Base-by-base conservation (phyloP, 2,329 filamentous ascomycete species). In the Aurifilum marmelostoma region DNA sequence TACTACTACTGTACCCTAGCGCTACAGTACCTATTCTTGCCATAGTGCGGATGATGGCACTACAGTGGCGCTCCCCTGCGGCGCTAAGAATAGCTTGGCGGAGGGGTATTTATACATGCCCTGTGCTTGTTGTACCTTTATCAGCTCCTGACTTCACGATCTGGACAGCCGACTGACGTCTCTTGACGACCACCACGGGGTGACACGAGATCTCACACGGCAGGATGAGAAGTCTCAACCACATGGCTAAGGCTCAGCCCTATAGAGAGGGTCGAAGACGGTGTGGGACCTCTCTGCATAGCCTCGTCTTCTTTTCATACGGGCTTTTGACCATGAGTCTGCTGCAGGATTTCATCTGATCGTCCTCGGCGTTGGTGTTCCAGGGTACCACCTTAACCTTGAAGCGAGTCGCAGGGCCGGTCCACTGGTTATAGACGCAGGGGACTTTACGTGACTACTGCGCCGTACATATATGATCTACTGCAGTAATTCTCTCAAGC, bases 71-170 rank as follows among this genome's bases (percentile, higher is more conserved):
- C 58, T 60, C 34, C 58, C 50, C 37, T 63, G 34, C n/a, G n/a
- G n/a, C 29, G 61, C 61, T 52, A 63, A 63, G 61, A 63, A 63
- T 63, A 63, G 61, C 61, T 21, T 27, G 43, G 37, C 14, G 16
- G 43, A 47, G 43, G 43, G 43, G 61, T 50, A 52, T 34, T 50
- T 32, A 34, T 63, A 63, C 61, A 34, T 34, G 8, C 14, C 24
- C 41, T 32, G 61, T 52, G 52, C 41, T 12, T 63, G 32, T 37
- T 63, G 32, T 52, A 63, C 43, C 24, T 60, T 18, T 3, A 16
- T 16, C 16, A n/a, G 29, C 29, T 37, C n/a, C 18, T 16, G 29
- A 37, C 21, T 29, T 37, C 29, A 37, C 16, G 9, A 2, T 32
- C 21, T 43, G 34, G 18, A 37, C 29, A 59, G 56, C 29, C 56